Evolutionary conservation across 805 yeast species (phyloP).

Genomic region (Saccharomycopsis vini): DNA sequence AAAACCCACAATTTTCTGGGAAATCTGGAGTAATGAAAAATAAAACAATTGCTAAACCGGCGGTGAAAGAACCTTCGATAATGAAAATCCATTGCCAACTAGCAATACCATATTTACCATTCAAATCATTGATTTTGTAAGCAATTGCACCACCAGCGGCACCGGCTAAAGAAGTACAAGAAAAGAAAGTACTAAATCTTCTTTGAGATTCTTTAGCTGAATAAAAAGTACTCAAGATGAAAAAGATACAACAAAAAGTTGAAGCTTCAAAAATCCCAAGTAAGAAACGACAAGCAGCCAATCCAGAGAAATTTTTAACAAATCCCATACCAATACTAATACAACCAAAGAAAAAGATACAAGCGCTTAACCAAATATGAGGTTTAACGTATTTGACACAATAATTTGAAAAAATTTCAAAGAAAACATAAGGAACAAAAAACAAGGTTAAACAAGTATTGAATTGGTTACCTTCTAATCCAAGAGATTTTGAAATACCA

Average conservation of each 20-base stretch:
- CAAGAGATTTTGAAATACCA: constrained; percentile 50
- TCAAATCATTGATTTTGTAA: constrained; percentile 48
- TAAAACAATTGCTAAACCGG: constrained; percentile 27
- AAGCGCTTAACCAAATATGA: constrained; percentile 50
- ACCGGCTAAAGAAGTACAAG: constrained; percentile 68
- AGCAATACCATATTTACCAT: constrained; percentile 32
- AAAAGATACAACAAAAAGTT: constrained; percentile 69
- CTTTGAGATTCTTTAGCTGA: constrained; percentile 57
- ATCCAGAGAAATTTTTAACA: constrained; percentile 46
- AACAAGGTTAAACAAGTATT: constrained; percentile 59
- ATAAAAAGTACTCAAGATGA: constrained; percentile 59
- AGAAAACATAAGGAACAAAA: constrained; percentile 59
- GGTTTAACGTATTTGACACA: constrained; percentile 51
- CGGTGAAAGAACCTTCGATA: constrained; percentile 37
- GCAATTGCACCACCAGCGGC: constrained; percentile 74
- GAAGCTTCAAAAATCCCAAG: constrained; percentile 65
- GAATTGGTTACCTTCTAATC: constrained; percentile 49
- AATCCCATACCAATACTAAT: constrained; percentile 61
- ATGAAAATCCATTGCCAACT: constrained; percentile 48
- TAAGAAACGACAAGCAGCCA: constrained; percentile 54
- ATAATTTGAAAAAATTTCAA: constrained; percentile 59
- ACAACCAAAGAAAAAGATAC: constrained; percentile 56
- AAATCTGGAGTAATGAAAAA: constrained; percentile 55
- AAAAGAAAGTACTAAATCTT: constrained; percentile 59
- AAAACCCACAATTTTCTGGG: constrained; percentile 58